Percentiles rank a stretch among this genome's conserved stretches.
These are phyloP conservation scores for Solanum hybrid DNA, from an alignment of 305 asterid species.

Conservation along the genomic window DNA sequence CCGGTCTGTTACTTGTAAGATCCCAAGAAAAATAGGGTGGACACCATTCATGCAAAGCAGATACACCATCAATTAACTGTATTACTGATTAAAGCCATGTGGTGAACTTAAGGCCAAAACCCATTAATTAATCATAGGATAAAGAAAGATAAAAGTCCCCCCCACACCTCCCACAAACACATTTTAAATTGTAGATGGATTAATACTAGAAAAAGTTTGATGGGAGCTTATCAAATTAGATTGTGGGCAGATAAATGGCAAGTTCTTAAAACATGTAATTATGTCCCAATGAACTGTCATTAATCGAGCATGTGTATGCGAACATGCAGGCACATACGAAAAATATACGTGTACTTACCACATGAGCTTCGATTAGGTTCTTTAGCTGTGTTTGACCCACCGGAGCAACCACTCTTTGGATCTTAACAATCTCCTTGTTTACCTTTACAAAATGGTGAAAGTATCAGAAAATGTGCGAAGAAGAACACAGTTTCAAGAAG, in stretches of 20 bases:
- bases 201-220: neutral
- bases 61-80: neutral
- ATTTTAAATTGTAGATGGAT: neutral
- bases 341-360: constrained; percentile 42
- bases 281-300: neutral
- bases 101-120: neutral
- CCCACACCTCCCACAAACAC: neutral
- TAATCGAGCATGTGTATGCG: neutral
- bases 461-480: neutral
- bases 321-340: neutral
- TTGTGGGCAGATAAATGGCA: neutral
- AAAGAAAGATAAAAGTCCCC: neutral
- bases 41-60: neutral
- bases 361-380: constrained; percentile 86
- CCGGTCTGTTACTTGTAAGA: neutral
- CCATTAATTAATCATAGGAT: neutral
- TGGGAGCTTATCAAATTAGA: neutral
- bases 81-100: neutral
- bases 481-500: constrained; percentile 1
- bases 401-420: constrained; percentile 89
- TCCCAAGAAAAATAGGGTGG: neutral
- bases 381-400: constrained; percentile 96
- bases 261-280: neutral
- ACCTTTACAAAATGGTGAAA: constrained; percentile 32
- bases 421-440: constrained; percentile 96